Evolutionary conservation across 805 yeast genomes (phyloP), one percentile per base, ranked within the genome.

Genomic region (Saccharomycopsis oosterbeekiorum): DNA sequence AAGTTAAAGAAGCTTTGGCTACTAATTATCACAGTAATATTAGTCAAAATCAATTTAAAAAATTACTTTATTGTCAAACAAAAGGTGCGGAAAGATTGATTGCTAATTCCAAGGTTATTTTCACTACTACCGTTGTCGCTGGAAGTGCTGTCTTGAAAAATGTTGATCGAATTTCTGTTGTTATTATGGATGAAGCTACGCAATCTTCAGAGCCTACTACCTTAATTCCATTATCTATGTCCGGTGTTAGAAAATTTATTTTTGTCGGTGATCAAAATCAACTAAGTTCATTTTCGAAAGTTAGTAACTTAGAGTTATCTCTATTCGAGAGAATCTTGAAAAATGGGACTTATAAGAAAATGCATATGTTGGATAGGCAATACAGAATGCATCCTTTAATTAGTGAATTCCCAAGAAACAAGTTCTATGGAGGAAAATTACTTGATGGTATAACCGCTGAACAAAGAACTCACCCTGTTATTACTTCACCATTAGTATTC

Each of bases 231-330:
- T 73, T 86, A 63, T 84, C 88, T 6, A 80, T 85, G 76, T 80
- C 83, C 2, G 88, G 87, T 15, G 84, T 85, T 58, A 80, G 80
- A 59, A 84, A 81, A 67, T 83, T 86, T 70, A 82, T 85, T 1
- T 82, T 86, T 68, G 91, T 84, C 43, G 92, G 91, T 64, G 93
- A 86, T 71, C 88, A 86, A 66, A 84, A 82, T 63, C 93, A 86
- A 70, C 76, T 86, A 74, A 82, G 88, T 69, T 82, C 88, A 65
- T 86, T 85, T 69, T 82, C 89, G 4, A 83, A 84, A 66, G 82
- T 85, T 24, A 88, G 88, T 57, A 80, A 82, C 61, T 73, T 86
- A 62, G 85, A 85, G 59, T 75, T 83, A 73, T 85, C 90, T 1
- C 71, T 86, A 60, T 86, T 86, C 67, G 90, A 86, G 73, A 76